Base-by-base conservation (phyloP, 1,139 yeast species). In the Pichia sp. region DNA sequence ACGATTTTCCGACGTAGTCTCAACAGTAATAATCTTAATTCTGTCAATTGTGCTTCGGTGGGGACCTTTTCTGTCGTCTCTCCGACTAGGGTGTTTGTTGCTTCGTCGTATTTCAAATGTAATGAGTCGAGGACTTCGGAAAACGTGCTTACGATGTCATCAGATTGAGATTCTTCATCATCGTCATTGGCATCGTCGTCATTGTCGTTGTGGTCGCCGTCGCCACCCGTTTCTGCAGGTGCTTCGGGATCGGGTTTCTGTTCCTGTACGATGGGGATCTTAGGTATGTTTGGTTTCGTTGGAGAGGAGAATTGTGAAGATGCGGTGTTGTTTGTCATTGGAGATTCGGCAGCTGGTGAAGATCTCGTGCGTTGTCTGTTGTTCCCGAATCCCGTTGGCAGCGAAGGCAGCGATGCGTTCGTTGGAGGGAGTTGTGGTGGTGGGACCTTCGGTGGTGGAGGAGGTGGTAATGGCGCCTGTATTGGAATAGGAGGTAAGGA, bases 1-100 rank as follows among this genome's bases (percentile, higher is more conserved):
- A 38, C 42, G 9, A 38, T 28, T 22, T 38, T 38, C n/a, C 42
- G 28, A 18, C 42, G 42, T 21, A 38, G 21, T 20, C 18, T 38
- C 20, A 38, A 31, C 12, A 38, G 18, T 18, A 38, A 34, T 18
- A 31, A 24, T 4, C 42, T 15, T 31, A 38, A 4, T 31, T 38
- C 22, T 11, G 18, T 18, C 15, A 38, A 30, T 18, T 38, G 42
- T 8, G 34, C 14, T 31, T 38, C 42, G 8, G 35, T 31, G n/a
- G 42, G 42, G 6, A 34, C 6, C 14, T 19, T 18, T 15, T 38
- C 18, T 14, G 31, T 27, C 3, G 19, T 20, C n/a, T 38, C 35
- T 9, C 42, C 42, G 19, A 33, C 22, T 12, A 38, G 15, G 4
- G 3, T 17, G 14, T 31, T 14, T 12, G 42, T 27, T 31, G 28